Conservation (phyloP, 148 eudicot species). For the Fagopyrum tataricum region DNA sequence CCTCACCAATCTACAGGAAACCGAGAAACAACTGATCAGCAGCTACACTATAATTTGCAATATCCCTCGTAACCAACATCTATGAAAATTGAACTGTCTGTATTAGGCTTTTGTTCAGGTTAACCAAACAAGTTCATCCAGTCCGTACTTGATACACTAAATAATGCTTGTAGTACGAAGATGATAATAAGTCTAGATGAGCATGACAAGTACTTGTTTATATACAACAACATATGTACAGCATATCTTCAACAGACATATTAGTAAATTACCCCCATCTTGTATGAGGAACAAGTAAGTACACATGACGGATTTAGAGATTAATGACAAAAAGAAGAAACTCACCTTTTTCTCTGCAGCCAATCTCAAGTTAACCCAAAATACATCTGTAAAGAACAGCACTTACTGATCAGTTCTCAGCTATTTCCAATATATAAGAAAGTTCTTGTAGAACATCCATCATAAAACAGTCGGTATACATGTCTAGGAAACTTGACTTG, state of each 20-base stretch:
- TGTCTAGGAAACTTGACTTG: not conserved
- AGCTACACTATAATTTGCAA: not conserved
- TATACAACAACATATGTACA: no score
- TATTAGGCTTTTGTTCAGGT: not conserved
- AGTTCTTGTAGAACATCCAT: not conserved
- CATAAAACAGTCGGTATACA: not conserved
- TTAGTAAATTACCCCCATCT: not conserved
- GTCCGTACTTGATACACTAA: not conserved
- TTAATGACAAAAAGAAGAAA: not conserved
- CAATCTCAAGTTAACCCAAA: conserved; percentile 10
- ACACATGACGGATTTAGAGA: not conserved
- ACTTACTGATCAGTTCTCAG: not conserved
- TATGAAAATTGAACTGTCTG: not conserved
- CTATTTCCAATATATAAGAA: not conserved
- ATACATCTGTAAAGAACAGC: conserved; percentile 2
- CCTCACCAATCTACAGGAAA: conserved; percentile 43
- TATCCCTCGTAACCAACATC: not conserved
- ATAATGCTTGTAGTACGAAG: not conserved
- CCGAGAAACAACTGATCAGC: not conserved
- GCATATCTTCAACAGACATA: not conserved
- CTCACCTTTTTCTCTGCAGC: conserved; percentile 17
- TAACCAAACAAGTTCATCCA: not conserved
- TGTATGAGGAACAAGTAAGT: not conserved
- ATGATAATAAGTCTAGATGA: not conserved
- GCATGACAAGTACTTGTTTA: not conserved